These are phyloP conservation scores for Puccinia polysora DNA, from an alignment of 1,284 basidiomycete genomes.

Conservation along the genomic window DNA sequence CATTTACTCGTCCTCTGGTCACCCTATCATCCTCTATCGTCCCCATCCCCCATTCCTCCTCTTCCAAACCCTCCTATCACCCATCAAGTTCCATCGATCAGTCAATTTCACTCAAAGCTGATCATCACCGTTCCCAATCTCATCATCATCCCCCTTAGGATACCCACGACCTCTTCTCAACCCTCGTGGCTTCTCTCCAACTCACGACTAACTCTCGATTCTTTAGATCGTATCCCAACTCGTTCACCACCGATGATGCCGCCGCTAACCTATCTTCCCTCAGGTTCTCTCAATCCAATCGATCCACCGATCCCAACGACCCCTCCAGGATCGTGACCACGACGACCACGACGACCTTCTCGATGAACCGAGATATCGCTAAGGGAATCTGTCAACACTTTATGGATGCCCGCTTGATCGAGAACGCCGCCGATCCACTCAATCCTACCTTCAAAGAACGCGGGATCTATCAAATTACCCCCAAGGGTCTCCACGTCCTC, in stretches of 20 bases:
- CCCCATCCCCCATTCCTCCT: no score
- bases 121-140: not conserved
- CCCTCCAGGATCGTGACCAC: slow-evolving; percentile 95
- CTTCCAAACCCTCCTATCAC: no score
- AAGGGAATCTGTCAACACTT: slow-evolving; percentile 99
- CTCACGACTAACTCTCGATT: slow-evolving; percentile 86
- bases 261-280: slow-evolving; percentile 87
- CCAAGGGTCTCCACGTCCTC: slow-evolving; percentile 95
- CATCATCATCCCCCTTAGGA: slow-evolving; percentile 61
- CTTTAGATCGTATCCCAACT: slow-evolving; percentile 89
- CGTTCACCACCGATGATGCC: slow-evolving; percentile 95
- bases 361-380: slow-evolving; percentile 98
- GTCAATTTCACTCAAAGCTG: no score
- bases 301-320: slow-evolving; percentile 94
- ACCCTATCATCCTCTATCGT: not conserved
- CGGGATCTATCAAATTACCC: slow-evolving; percentile 89
- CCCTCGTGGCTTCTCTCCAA: slow-evolving; percentile 86
- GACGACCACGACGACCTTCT: slow-evolving; percentile 98
- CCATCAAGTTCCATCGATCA: no score
- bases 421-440: slow-evolving; percentile 84
- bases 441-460: slow-evolving; percentile 93
- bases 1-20: not conserved
- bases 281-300: slow-evolving; percentile 98
- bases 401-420: slow-evolving; percentile 95
- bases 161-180: slow-evolving; percentile 95